Evolutionary conservation across 1,284 basidiomycete species (phyloP), one percentile per base, ranked within the genome.

Genomic region (Fomitopsis palustris): DNA sequence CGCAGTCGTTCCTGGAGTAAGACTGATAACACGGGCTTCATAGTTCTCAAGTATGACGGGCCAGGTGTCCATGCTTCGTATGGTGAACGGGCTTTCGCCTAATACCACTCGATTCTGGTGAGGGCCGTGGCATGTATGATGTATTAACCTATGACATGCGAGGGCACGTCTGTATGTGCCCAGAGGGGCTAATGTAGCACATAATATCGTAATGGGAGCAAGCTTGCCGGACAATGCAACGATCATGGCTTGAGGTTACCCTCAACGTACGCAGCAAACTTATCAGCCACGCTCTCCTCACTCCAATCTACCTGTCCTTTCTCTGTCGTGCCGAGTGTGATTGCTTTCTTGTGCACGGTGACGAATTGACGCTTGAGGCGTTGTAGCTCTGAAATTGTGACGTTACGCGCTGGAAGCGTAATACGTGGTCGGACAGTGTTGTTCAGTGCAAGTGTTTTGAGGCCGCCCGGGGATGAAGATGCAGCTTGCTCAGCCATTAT

Each of bases 361-460:
- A 96, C 89, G 69, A 95, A 97, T 69, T 95, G 93, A 51, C 95
- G 81, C 71, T 96, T 96, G 54, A 90, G 77, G 27, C 95, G 79
- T 70, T 95, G 93, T 56, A 96, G 77, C 74, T 95, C 93, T 0
- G 92, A 87, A 21, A 96, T 79, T 19, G 93, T 92, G 25, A 95
- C 69, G 54, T 78, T 80, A 16, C 90, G 87, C 21, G 81, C 67
- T 1, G 92, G 92, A 9, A 95, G 81, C 2, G 71, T 77, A 52
- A 92, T 74, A 42, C 67, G 70, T 27, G 72, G 67, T 59, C 73
- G 77, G 29, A 79, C 62, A 7, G 72, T 69, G 35, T 74, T 61
- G n/a, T 82, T 73, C 51, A 84, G 66, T 4, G 81, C 63, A 8
- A 93, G 76, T 2, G 76, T 77, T 25, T 86, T 75, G 16, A 78